These are phyloP conservation scores for Rosa persica DNA, from an alignment of 306 rosid species.

Conservation along the genomic window DNA sequence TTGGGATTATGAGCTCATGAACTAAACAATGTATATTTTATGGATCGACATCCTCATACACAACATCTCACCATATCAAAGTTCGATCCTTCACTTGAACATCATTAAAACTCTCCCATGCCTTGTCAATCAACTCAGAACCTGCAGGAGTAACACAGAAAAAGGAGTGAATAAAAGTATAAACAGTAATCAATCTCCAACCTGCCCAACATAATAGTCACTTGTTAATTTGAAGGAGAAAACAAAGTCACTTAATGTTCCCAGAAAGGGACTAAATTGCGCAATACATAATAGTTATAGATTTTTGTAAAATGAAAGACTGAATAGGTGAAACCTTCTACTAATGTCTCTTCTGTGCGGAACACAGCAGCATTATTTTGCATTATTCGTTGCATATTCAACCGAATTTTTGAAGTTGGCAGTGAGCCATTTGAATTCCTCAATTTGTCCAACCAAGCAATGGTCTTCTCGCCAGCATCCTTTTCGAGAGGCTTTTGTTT, in stretches of 20 bases:
- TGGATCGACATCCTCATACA: not conserved
- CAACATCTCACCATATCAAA: constrained; percentile 64
- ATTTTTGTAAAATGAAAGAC: not conserved
- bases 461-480: constrained; percentile 88
- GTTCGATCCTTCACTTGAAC: constrained; percentile 67
- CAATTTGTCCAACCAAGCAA: constrained; percentile 91
- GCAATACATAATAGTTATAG: not conserved
- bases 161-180: not conserved
- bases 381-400: constrained; percentile 96
- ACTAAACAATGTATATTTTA: not conserved
- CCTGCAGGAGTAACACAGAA: constrained; percentile 41
- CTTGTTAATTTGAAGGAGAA: constrained; percentile 2
- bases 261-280: not conserved
- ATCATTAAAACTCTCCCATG: constrained; percentile 71
- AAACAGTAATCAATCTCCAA: not conserved
- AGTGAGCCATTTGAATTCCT: constrained; percentile 86
- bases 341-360: constrained; percentile 92
- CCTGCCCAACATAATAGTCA: not conserved
- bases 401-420: constrained; percentile 75
- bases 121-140: constrained; percentile 64
- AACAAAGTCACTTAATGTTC: not conserved
- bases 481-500: constrained; percentile 84
- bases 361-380: constrained; percentile 98
- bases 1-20: constrained; percentile 1
- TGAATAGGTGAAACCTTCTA: constrained; percentile 54